These are phyloP conservation scores for Aureobasidium sp. DNA, from an alignment of 2,329 filamentous ascomycete genomes.

Conservation along the genomic window DNA sequence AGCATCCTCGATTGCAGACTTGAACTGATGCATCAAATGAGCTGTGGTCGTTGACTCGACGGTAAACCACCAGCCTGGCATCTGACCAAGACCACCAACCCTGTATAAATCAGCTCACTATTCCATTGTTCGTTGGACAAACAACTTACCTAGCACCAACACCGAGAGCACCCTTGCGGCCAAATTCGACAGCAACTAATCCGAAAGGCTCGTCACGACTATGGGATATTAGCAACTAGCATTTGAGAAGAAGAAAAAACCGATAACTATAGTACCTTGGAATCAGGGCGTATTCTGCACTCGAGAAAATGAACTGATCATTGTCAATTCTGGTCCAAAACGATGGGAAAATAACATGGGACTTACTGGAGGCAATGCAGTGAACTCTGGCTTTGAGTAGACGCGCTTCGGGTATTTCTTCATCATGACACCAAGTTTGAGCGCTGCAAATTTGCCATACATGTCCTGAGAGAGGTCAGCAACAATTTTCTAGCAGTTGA, in stretches of 20 bases:
- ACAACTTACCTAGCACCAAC: constrained; percentile 42
- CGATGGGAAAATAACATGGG: too few relatives aligned
- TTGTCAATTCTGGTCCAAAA: not conserved
- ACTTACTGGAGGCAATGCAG: constrained; percentile 47
- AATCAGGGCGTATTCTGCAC: constrained; percentile 60
- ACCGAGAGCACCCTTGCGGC: constrained; percentile 58
- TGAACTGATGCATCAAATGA: constrained; percentile 58
- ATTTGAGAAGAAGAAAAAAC: too few relatives aligned
- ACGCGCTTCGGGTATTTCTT: constrained; percentile 56
- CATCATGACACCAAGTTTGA: constrained; percentile 60
- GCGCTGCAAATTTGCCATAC: constrained; percentile 58
- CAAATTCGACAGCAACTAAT: constrained; percentile 60
- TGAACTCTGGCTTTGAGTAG: constrained; percentile 60
- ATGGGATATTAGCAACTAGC: too few relatives aligned
- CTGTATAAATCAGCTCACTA: not conserved
- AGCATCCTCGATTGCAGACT: constrained; percentile 53
- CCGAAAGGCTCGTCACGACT: constrained; percentile 56
- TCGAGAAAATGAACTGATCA: constrained; percentile 50
- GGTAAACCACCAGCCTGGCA: constrained; percentile 56
- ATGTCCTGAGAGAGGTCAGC: constrained; percentile 26
- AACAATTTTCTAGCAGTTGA: not conserved
- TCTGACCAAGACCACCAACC: constrained; percentile 59
- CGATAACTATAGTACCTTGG: constrained; percentile 36
- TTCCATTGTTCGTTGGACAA: too few relatives aligned
- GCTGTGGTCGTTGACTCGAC: constrained; percentile 56